phyloP scores from a whole-genome alignment of 768 basidiomycete species.

The Rhodotorula paludigena region DNA sequence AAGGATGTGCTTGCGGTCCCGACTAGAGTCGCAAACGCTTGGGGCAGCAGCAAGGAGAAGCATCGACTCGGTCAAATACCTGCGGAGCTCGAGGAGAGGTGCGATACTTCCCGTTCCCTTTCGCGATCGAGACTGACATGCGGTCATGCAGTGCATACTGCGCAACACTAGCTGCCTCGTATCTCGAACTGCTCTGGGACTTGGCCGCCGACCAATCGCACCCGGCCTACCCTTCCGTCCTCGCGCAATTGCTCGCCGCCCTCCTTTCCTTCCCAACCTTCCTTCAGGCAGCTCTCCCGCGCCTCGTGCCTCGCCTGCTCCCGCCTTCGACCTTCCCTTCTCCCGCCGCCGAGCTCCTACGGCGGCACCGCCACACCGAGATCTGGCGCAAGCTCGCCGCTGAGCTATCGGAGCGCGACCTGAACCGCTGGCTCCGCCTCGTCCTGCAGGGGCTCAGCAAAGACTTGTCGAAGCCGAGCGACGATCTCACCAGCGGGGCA shows the following conservation, averaged over 20 bases:
- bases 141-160: background rate
- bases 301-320: slow-evolving; percentile 59
- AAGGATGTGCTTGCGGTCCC: slow-evolving; percentile 64
- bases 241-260: slow-evolving; percentile 46
- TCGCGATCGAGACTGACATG: too few relatives aligned
- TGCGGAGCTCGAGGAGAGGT: slow-evolving; percentile 48
- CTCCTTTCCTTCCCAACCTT: background rate
- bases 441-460: slow-evolving; percentile 59
- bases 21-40: slow-evolving; percentile 68
- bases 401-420: slow-evolving; percentile 55
- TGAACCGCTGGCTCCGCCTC: slow-evolving; percentile 57
- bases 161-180: slow-evolving; percentile 50
- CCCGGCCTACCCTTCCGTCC: slow-evolving; percentile 66
- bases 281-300: slow-evolving; percentile 52
- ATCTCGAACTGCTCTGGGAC: slow-evolving; percentile 50
- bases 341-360: slow-evolving; percentile 20
- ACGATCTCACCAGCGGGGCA: slow-evolving; percentile 11
- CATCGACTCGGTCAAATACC: slow-evolving; percentile 45
- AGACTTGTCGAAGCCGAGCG: slow-evolving; percentile 45
- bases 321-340: slow-evolving; percentile 49
- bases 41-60: slow-evolving; percentile 15
- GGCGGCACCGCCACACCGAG: slow-evolving; percentile 48
- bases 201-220: slow-evolving; percentile 51
- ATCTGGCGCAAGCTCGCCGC: slow-evolving; percentile 54
- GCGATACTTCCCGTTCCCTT: background rate